Evolutionary conservation across 225 moss, liverwort and hornwort species (phyloP), one percentile per base, ranked within the genome.

Genomic region (Lunularia cruciata): DNA sequence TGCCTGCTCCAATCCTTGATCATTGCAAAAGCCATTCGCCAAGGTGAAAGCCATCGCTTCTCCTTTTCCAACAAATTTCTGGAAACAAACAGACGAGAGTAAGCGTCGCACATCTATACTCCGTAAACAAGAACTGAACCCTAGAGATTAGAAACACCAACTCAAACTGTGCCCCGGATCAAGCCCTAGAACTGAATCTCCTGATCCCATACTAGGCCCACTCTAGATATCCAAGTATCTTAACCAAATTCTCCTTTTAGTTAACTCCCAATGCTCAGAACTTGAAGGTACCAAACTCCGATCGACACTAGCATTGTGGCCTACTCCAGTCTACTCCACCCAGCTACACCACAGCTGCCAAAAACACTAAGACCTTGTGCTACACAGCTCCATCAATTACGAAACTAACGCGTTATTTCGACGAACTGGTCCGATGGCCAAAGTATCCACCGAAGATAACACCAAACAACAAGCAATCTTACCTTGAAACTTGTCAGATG

Each of bases 1-100:
- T 3, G 79, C 83, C 39, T 79, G 64, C 10, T 76, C 73, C 23
- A 83, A 74, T 31, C 73, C 81, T 66, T 61, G 77, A 40, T 82
- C 71, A 38, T 71, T 77, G 39, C 82, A 78, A 49, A 75, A 48
- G 35, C 47, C 73, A 13, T 39, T 75, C 16, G 67, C 77, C 62
- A 72, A 68, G 19, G 74, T 14, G 30, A 82, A 72, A 9, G 78
- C 78, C 82, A 82, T 82, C 23, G 38, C 57, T 54, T 36, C 18
- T 15, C 15, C 71, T 59, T 23, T 47, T 19, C 40, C 54, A 32
- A 30, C 59, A 10, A 71, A 20, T 22, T 57, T 63, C 72, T 73
- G 73, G 40, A 16, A 0, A 31, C 28, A 64, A 46, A 8, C 20
- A 19, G 15, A 64, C 5, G 27, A 19, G 40, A 13, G n/a, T n/a